Percentiles rank a stretch among this genome's conserved stretches.
phyloP scores from a whole-genome alignment of 1,284 basidiomycete genomes.

The Neonothopanus nambi region DNA sequence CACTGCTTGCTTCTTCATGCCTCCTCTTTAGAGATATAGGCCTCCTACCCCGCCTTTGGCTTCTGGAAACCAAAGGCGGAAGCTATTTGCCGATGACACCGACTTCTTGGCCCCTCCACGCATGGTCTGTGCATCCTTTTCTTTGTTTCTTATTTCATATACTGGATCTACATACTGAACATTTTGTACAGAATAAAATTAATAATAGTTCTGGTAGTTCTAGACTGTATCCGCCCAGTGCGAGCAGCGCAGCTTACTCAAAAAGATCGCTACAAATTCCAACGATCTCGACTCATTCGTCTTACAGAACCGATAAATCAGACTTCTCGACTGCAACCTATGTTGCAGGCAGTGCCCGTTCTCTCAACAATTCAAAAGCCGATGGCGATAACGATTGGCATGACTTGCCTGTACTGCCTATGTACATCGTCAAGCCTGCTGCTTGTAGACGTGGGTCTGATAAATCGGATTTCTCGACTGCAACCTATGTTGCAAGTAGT shows the following conservation, averaged over 20 bases:
- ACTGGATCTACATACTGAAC: not conserved
- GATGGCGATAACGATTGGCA: conserved; percentile 10
- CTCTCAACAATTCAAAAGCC: conserved; percentile 2
- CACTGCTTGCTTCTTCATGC: not conserved
- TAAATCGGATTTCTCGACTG: too few relatives aligned
- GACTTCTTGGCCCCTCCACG: conserved; percentile 9
- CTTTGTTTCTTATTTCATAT: not conserved
- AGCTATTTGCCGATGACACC: conserved; percentile 22
- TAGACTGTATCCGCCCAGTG: conserved; percentile 5
- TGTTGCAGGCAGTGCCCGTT: not conserved
- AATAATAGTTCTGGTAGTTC: not conserved
- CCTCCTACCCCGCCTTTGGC: conserved; percentile 59
- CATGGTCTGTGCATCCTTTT: not conserved
- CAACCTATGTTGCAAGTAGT: not conserved
- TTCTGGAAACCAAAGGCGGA: conserved; percentile 34
- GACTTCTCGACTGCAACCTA: conserved; percentile 3
- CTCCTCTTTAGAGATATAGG: conserved; percentile 43
- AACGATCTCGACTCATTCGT: conserved; percentile 20
- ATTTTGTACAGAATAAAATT: conserved; percentile 4
- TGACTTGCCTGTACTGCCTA: conserved; percentile 23
- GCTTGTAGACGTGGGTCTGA: conserved; percentile 1
- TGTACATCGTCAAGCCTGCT: conserved; percentile 16
- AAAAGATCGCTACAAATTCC: conserved; percentile 2
- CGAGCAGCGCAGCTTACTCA: not conserved
- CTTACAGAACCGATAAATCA: conserved; percentile 37